Percentiles rank a stretch among this genome's conserved stretches.
Conservation (phyloP, 2,329 filamentous ascomycete genomes). For the Diaporthe citrichinensis region DNA sequence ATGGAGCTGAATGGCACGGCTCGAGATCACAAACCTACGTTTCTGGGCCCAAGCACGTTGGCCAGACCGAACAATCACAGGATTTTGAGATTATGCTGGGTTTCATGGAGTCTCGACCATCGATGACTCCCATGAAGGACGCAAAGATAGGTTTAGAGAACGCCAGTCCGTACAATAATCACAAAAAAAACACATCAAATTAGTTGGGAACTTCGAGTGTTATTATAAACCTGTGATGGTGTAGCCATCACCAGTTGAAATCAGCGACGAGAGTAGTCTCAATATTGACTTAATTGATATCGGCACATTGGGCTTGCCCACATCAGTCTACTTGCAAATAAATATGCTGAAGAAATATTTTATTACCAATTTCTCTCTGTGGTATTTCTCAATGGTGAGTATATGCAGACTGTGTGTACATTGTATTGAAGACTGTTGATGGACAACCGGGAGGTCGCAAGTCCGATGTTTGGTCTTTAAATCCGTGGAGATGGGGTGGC, state of each 20-base stretch:
- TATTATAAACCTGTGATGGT: background rate
- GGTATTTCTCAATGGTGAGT: background rate
- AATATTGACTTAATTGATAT: too few species aligned
- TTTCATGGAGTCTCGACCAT: background rate
- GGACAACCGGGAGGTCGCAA: background rate
- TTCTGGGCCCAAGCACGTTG: background rate
- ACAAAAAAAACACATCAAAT: too few species aligned
- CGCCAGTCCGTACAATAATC: too few species aligned
- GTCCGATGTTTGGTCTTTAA: background rate
- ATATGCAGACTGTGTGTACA: background rate
- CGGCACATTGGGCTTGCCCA: too few species aligned
- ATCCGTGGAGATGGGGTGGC: background rate
- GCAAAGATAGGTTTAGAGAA: background rate
- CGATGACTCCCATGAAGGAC: too few species aligned
- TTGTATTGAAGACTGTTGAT: background rate
- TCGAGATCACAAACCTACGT: background rate
- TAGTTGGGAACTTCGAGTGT: background rate
- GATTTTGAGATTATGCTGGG: background rate
- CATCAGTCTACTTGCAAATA: background rate
- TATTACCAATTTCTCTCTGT: too few species aligned
- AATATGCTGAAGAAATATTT: too few species aligned
- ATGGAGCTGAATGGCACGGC: background rate
- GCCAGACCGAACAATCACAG: background rate
- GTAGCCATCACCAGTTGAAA: background rate
- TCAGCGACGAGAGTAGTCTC: too few species aligned